Conservation (phyloP, 768 basidiomycete species). For the Amanita subjunquillea region DNA sequence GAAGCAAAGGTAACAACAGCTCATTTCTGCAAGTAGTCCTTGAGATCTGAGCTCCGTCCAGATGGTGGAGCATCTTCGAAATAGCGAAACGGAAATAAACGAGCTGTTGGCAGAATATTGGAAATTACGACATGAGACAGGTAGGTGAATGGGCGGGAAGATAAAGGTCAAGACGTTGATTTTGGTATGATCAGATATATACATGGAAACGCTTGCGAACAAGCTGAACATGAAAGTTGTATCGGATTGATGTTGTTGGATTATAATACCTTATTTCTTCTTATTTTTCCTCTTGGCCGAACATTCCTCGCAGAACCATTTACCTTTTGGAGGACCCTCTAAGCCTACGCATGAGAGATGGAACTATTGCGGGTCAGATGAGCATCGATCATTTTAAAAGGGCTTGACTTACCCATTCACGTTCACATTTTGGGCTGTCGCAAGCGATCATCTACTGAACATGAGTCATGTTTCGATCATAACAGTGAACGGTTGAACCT, state of each 20-base stretch:
- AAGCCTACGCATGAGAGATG: slow-evolving; percentile 63
- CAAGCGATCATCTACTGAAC: slow-evolving; percentile 73
- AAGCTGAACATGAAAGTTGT: slow-evolving; percentile 53
- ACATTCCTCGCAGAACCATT: slow-evolving; percentile 72
- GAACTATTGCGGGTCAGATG: slow-evolving; percentile 35
- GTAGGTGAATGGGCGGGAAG: slow-evolving; percentile 23
- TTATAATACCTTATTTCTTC: neutral
- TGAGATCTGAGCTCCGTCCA: slow-evolving; percentile 16
- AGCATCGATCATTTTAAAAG: neutral
- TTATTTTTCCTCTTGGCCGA: slow-evolving; percentile 23
- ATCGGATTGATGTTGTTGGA: slow-evolving; percentile 11
- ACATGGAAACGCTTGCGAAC: slow-evolving; percentile 81
- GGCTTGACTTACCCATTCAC: slow-evolving; percentile 67
- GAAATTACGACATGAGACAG: slow-evolving; percentile 67
- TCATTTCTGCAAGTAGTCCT: neutral
- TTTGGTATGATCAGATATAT: slow-evolving; percentile 28
- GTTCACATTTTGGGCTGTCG: slow-evolving; percentile 57
- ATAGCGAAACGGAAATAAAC: slow-evolving; percentile 70
- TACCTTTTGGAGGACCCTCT: slow-evolving; percentile 43
- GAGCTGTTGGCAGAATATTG: slow-evolving; percentile 79
- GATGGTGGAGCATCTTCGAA: slow-evolving; percentile 70
- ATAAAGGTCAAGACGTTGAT: neutral
- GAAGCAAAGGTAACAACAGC: slow-evolving; percentile 46
- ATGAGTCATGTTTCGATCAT: slow-evolving; percentile 5
- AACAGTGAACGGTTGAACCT: slow-evolving; percentile 33